These are phyloP conservation scores for Aspergillus asperescens DNA, from an alignment of 495 filamentous ascomycete genomes.

Conservation along the genomic window DNA sequence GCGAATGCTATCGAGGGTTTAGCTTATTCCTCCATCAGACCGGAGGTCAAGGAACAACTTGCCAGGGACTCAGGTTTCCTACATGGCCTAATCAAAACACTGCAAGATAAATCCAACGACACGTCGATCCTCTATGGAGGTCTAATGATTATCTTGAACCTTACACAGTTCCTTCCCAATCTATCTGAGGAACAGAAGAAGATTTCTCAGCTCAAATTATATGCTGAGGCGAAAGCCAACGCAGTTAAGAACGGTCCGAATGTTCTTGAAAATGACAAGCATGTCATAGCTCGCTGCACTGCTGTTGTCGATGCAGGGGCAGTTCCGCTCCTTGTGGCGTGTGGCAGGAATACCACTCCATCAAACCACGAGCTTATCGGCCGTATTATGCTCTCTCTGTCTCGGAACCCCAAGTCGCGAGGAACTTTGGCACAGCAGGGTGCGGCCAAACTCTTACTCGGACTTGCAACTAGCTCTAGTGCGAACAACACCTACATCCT, in stretches of 20 bases:
- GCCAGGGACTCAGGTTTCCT: constrained; percentile 61
- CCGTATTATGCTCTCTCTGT: constrained; percentile 68
- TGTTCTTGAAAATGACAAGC: constrained; percentile 64
- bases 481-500: constrained; percentile 45
- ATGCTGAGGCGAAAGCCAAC: constrained; percentile 74
- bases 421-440: constrained; percentile 85
- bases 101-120: constrained; percentile 55
- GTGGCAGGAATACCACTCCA: constrained; percentile 59
- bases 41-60: constrained; percentile 75
- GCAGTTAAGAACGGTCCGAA: constrained; percentile 50
- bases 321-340: constrained; percentile 66
- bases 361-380: constrained; percentile 63
- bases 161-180: constrained; percentile 74
- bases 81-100: constrained; percentile 55
- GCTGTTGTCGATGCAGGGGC: constrained; percentile 68
- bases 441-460: constrained; percentile 75
- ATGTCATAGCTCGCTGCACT: constrained; percentile 71
- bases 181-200: constrained; percentile 87
- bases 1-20: constrained; percentile 83
- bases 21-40: constrained; percentile 80
- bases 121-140: constrained; percentile 77
- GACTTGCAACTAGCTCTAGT: constrained; percentile 47
- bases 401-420: constrained; percentile 63
- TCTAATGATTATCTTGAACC: constrained; percentile 74
- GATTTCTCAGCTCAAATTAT: constrained; percentile 83